Base-by-base conservation (phyloP, 192 early-diverging fungal species). In the Coemansia sp. region DNA sequence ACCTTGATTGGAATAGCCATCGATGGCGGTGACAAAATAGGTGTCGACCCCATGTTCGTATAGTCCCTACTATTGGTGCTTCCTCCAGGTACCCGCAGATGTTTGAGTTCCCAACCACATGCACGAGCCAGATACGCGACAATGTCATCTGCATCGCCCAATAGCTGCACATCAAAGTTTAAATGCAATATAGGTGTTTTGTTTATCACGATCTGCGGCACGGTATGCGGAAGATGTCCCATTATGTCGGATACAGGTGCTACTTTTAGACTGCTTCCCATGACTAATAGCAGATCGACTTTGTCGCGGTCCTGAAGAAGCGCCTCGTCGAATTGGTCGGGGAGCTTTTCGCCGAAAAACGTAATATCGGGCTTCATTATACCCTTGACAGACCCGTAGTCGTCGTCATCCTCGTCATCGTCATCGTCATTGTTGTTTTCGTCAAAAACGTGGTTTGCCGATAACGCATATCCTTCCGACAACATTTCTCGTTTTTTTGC, bases 341-440 rank as follows among this genome's bases (percentile, higher is more conserved):
- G 92, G 15, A 98, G 85, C 74, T 92, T 90, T 68, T 99, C 98
- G 32, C 95, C 96, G 84, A 99, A 99, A 73, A 99, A 99, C 17
- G 93, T 90, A 65, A 99, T 99, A 65, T 96, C 95, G 0, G 97
- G 97, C 70, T 99, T 98, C 88, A 98, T 94, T 18, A 93, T 87
- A 1, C 87, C 85, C 22, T 62, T 66, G 2, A 72, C 56, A 8
- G 55, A 45, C 15, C 86, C 79, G 41, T 86, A 80, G 22, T 90
- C 88, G 38, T 74, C 87, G 20, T 90, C 84, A n/a, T 86, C 83
- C 14, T 88, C 83, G 4, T 78, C 67, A 4, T 88, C 85, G 4
- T 73, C 22, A 28, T 28, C 69, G 33, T 77, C 75, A 8, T 85
- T 75, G 51, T 69, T 60, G 45, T 43, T 52, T 20, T 57, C 32